Base-by-base conservation (phyloP, 768 basidiomycete species). In the Dentipellis fragilis region DNA sequence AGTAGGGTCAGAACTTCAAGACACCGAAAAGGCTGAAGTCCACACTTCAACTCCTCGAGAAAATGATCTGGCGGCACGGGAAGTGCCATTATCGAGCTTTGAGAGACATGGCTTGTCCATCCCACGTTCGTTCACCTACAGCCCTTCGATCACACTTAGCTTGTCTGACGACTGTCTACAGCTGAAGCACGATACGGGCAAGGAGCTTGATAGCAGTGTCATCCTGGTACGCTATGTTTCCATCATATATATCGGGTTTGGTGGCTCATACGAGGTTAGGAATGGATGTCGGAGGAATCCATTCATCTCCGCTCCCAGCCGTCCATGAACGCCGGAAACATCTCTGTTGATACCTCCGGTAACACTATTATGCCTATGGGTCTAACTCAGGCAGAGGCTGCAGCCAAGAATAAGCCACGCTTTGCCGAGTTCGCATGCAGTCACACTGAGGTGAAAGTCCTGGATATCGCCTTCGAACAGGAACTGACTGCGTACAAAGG, bases 361-460 rank as follows among this genome's bases (percentile, higher is more conserved):
- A 16, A 17, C 8, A 49, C 48, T 35, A 8, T 49, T 16, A 12
- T 17, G 23, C 77, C 78, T 0, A 64, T 73, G 10, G 77, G 79
- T 10, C 75, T 80, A 64, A 75, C 80, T 9, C 71, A 63, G 59
- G 66, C 70, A 35, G 68, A 78, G 34, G 72, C 69, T 1, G 48
- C 19, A 40, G 37, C 49, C 22, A 71, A 70, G 52, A 58, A 70
- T 52, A 93, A 90, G 66, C 90, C 89, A 11, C 78, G 79, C n/a
- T 91, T 93, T 63, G 74, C 78, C 0, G 87, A 93, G 53, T 93
- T 87, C 65, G 73, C 80, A 1, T 93, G 85, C 63, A 75, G 71
- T 52, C 68, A 83, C 58, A 61, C 70, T 8, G 85, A 90, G 74
- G 90, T 89, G 42, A 71, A 46, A 4, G 19, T 22, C 14, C n/a